Percentiles rank a stretch among this genome's conserved stretches.
These are phyloP conservation scores for Flaveria linearis DNA, from an alignment of 129 eudicot species.

Conservation along the genomic window DNA sequence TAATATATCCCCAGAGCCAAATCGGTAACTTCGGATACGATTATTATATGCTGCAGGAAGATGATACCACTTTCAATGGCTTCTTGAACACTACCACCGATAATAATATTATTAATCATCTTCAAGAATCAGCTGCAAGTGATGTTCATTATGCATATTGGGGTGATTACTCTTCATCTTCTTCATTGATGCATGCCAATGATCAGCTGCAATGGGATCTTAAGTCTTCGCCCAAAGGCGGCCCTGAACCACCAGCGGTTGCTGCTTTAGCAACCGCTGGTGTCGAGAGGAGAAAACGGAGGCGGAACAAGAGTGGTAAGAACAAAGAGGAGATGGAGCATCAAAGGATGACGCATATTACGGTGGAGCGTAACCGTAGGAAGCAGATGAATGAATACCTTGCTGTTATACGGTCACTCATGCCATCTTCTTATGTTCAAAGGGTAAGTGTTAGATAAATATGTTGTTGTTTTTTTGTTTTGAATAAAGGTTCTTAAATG, in stretches of 20 bases:
- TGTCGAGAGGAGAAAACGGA: slow-evolving; percentile 44
- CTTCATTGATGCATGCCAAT: too few relatives aligned
- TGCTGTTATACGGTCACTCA: slow-evolving; percentile 62
- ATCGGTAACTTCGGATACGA: slow-evolving; percentile 35
- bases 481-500: not conserved
- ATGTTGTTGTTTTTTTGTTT: not conserved
- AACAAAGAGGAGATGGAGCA: slow-evolving; percentile 80
- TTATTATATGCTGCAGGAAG: slow-evolving; percentile 31
- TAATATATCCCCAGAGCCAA: slow-evolving; percentile 47
- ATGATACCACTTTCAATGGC: slow-evolving; percentile 11
- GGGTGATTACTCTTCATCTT: too few relatives aligned
- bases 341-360: slow-evolving; percentile 89
- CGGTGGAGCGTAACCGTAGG: slow-evolving; percentile 84
- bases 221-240: slow-evolving; percentile 46
- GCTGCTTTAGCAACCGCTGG: not conserved
- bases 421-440: slow-evolving; percentile 79
- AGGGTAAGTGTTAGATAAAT: slow-evolving; percentile 44
- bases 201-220: slow-evolving; percentile 16
- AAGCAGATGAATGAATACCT: slow-evolving; percentile 90
- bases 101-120: not conserved
- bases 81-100: slow-evolving; percentile 29
- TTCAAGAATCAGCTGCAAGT: slow-evolving; percentile 16
- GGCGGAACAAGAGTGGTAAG: slow-evolving; percentile 48
- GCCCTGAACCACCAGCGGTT: not conserved
- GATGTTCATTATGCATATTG: slow-evolving; percentile 14